phyloP scores from a whole-genome alignment of 2,329 filamentous ascomycete species.

The Cladophialophora carrionii region DNA sequence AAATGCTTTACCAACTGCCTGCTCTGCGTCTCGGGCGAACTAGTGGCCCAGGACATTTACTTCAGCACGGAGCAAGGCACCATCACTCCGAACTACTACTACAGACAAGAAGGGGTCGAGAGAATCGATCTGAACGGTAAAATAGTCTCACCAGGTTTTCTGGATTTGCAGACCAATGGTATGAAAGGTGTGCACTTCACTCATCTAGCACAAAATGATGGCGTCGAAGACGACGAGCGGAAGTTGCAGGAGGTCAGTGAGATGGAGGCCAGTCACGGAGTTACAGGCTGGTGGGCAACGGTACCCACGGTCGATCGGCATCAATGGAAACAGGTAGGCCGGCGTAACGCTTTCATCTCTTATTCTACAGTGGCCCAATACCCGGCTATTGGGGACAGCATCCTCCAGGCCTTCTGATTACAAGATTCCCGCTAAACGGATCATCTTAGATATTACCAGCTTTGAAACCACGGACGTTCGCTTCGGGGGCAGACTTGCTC shows the following conservation, averaged over 20 bases:
- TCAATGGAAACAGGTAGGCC: conserved; percentile 33
- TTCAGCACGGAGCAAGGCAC: conserved; percentile 30
- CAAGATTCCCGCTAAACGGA: neutral
- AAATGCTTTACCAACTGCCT: conserved; percentile 36
- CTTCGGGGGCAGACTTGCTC: conserved; percentile 54
- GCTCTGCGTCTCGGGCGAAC: conserved; percentile 30
- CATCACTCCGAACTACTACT: conserved; percentile 37
- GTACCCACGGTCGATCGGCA: conserved; percentile 33
- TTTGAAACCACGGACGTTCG: conserved; percentile 41
- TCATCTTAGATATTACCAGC: conserved; percentile 26
- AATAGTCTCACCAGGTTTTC: conserved; percentile 59
- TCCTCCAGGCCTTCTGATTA: neutral
- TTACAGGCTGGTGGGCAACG: conserved; percentile 36
- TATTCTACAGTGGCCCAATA: neutral
- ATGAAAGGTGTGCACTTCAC: conserved; percentile 44
- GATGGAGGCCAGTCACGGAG: conserved; percentile 28
- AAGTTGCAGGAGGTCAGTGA: conserved; percentile 27
- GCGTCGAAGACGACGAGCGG: conserved; percentile 16
- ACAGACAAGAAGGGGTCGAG: conserved; percentile 32
- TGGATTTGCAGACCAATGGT: conserved; percentile 61
- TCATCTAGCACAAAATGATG: conserved; percentile 15
- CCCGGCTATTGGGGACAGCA: neutral
- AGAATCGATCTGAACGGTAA: conserved; percentile 52
- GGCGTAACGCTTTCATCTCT: neutral
- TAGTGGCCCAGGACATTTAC: conserved; percentile 34